Base-by-base conservation (phyloP, 129 eudicot species). In the Chrysanthemum makinoi region DNA sequence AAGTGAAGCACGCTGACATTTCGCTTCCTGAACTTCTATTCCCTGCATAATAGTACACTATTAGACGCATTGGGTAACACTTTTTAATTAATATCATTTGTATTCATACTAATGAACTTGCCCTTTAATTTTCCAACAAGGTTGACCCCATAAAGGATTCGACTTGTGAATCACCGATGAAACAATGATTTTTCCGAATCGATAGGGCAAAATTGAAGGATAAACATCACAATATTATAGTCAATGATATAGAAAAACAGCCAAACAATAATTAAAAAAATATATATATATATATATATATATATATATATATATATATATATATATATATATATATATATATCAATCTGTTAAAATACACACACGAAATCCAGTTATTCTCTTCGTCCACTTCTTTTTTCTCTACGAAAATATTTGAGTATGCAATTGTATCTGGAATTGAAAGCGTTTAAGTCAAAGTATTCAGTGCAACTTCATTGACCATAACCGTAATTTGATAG, bases 131-230 rank as follows among this genome's bases (percentile, higher is more conserved):
- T 92, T 73, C 81, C 69, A 11, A 89, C 78, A 44, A 92, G 61
- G 72, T 83, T 80, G 68, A 80, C 67, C 51, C 96, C 89, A 17
- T 71, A 69, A 54, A 91, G 85, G 68, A 91, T 79, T 63, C 94
- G 55, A 91, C 89, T 79, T 82, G 89, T 22, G 96, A 86, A 77
- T 91, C 96, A 43, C 97, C 18, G 94, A 88, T 64, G 91, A 86
- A 56, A 88, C 97, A 68, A 91, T 77, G 51, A 91, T 86, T 84
- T 86, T 85, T 30, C 72, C 75, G 82, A 67, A 67, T 91, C 88
- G 16, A 74, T 72, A 3, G 97, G 98, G 70, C 86, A 89, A 73
- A 82, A 91, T 96, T 92, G 89, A 39, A 75, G 18, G 59, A 57
- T 4, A 20, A 70, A 68, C 17, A 52, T 12, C 5, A 10, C 44